A percentile compares a stretch with the other conserved stretches of the same genome.
Conservation (phyloP, 345 rosid species). For the Clausena lansium region DNA sequence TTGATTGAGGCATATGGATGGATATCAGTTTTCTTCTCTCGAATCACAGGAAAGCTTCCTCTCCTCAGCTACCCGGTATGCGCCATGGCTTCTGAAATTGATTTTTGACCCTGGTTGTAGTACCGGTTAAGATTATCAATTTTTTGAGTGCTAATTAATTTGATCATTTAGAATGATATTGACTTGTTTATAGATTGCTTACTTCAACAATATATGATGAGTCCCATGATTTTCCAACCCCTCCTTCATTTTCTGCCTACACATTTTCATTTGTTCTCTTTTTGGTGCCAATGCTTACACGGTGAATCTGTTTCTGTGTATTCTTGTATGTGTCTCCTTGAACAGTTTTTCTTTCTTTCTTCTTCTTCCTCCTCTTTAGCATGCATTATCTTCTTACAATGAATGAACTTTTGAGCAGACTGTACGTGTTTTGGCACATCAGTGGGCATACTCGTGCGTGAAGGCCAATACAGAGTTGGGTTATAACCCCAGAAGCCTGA, state of each 20-base stretch:
- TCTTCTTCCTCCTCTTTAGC: neutral
- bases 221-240: neutral
- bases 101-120: neutral
- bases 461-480: slow-evolving; percentile 79
- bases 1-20: slow-evolving; percentile 62
- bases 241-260: no score
- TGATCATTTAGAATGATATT: neutral
- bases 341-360: neutral
- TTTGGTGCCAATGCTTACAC: neutral
- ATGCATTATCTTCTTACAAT: neutral
- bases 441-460: slow-evolving; percentile 85
- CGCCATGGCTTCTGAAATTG: neutral
- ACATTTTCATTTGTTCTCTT: neutral
- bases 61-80: slow-evolving; percentile 84
- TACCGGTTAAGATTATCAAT: neutral
- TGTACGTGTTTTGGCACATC: slow-evolving; percentile 68
- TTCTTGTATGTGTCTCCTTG: neutral
- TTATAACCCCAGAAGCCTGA: slow-evolving; percentile 74
- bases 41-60: slow-evolving; percentile 83
- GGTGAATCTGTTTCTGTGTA: no score
- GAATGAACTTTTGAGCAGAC: slow-evolving; percentile 43
- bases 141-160: neutral
- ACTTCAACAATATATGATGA: neutral
- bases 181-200: neutral
- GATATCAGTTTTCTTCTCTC: slow-evolving; percentile 57